Percentiles rank a stretch among this genome's conserved stretches.
Conservation (phyloP, 345 rosid genomes). For the Bruguiera gymnorhiza region DNA sequence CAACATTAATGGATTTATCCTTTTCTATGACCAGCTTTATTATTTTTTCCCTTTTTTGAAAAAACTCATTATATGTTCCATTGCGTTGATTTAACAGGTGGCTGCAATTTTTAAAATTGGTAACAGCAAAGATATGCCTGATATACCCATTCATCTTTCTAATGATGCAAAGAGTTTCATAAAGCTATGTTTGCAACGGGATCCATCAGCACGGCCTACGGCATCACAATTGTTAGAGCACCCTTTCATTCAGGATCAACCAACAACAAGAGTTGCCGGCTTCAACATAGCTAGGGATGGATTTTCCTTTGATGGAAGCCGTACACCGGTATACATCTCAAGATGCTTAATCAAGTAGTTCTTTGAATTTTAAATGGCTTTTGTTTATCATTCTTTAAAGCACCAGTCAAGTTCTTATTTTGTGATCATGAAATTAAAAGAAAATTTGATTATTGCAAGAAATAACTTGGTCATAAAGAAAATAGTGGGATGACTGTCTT, state of each 20-base stretch:
- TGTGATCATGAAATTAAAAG: neutral
- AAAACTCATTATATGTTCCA: constrained; percentile 2
- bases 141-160: constrained; percentile 87
- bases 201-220: constrained; percentile 75
- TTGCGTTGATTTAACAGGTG: constrained; percentile 54
- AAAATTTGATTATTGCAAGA: neutral
- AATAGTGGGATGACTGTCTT: neutral
- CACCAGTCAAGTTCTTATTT: neutral
- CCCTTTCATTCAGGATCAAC: constrained; percentile 65
- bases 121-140: constrained; percentile 90
- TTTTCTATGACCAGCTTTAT: constrained; percentile 4
- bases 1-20: neutral
- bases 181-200: constrained; percentile 81
- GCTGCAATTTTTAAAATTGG: constrained; percentile 99
- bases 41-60: neutral
- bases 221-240: constrained; percentile 78
- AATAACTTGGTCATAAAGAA: neutral
- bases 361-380: neutral
- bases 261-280: constrained; percentile 45
- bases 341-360: constrained; percentile 1
- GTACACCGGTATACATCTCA: constrained; percentile 47
- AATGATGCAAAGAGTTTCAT: constrained; percentile 73
- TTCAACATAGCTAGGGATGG: constrained; percentile 50
- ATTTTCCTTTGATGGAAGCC: constrained; percentile 60
- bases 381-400: neutral